phyloP scores from a whole-genome alignment of 345 rosid species.

The Gossypium sturtianum region DNA sequence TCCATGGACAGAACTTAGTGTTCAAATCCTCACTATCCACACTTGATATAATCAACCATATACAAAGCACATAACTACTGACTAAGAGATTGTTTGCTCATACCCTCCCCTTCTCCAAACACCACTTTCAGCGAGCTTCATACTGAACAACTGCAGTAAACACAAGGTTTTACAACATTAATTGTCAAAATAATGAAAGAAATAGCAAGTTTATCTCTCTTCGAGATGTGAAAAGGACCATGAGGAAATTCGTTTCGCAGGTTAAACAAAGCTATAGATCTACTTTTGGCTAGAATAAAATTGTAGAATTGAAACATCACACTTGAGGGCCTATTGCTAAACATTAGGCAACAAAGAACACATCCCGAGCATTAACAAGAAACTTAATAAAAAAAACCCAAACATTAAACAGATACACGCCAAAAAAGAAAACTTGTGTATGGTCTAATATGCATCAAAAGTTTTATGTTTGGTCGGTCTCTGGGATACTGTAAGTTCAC shows the following conservation, averaged over 20 bases:
- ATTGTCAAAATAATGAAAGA: background rate
- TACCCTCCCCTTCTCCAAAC: background rate
- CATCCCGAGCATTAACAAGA: background rate
- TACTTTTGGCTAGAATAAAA: background rate
- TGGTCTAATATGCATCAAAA: background rate
- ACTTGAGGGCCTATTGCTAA: background rate
- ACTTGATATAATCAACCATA: background rate
- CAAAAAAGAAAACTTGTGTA: background rate
- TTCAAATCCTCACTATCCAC: background rate
- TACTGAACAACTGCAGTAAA: conserved; percentile 62
- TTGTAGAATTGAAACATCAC: background rate
- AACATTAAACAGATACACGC: background rate
- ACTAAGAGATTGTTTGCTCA: background rate
- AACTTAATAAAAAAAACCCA: background rate
- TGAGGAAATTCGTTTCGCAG: too few relatives aligned
- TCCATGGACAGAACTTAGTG: background rate
- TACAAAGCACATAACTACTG: background rate
- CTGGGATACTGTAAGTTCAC: background rate
- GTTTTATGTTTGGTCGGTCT: too few relatives aligned
- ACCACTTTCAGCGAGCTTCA: conserved; percentile 49
- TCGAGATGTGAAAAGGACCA: background rate
- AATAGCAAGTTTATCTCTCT: background rate
- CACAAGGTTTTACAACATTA: background rate
- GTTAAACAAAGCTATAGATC: background rate
- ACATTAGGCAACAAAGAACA: background rate